Percentiles rank a stretch among this genome's conserved stretches.
phyloP scores from a whole-genome alignment of 163 green algal genomes.

The Chlamydomonas reinhardtii region DNA sequence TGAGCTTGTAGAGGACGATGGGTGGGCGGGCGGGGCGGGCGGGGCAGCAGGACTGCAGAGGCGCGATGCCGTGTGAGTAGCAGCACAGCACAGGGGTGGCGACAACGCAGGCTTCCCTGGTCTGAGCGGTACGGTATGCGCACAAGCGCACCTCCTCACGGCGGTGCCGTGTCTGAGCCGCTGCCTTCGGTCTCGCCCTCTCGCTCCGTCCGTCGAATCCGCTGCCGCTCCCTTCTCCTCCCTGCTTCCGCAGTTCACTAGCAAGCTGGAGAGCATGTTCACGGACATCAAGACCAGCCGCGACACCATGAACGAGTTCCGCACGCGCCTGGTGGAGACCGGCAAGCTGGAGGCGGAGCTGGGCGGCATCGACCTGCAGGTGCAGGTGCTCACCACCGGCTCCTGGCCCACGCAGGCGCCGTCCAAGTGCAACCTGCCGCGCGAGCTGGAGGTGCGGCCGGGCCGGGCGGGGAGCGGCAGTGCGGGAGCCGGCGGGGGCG shows the following conservation, averaged over 20 bases:
- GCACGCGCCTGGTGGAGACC: conserved; percentile 56
- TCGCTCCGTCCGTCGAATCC: no score
- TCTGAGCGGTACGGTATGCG: no score
- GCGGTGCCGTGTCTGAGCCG: no score
- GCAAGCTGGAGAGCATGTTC: conserved; percentile 99
- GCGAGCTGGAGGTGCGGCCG: conserved; percentile 74
- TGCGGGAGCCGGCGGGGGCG: background rate
- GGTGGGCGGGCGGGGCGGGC: no score
- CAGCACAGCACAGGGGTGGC: no score
- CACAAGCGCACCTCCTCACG: no score
- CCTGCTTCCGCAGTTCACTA: conserved; percentile 90
- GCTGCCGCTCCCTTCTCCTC: no score
- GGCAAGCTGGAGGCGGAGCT: conserved; percentile 75
- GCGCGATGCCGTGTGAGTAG: no score
- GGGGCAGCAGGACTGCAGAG: no score
- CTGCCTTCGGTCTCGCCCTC: no score
- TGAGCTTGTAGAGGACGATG: no score
- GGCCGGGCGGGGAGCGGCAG: background rate
- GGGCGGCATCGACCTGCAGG: conserved; percentile 87
- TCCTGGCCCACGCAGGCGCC: conserved; percentile 90
- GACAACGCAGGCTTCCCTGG: no score
- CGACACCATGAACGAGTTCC: conserved; percentile 89
- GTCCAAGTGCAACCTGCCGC: conserved; percentile 84
- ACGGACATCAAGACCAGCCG: conserved; percentile 96
- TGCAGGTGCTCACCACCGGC: conserved; percentile 97